Evolutionary conservation across 352 stramenopile species (phyloP).

Genomic region (Pythium aquatile): DNA sequence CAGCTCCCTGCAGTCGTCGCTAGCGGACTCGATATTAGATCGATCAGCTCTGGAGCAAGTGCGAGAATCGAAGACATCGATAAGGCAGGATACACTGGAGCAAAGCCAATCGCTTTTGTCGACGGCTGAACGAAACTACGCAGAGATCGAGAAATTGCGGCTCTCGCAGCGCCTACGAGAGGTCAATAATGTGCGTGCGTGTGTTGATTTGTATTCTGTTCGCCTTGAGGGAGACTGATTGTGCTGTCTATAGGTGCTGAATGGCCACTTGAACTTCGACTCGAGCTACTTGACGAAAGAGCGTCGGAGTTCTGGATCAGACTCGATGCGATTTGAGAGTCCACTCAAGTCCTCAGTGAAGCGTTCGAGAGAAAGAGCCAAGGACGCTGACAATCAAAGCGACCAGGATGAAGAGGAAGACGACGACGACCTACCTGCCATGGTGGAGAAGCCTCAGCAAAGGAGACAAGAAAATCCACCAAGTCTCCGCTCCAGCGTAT

Average conservation of each 20-base stretch:
- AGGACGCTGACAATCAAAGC: constrained; percentile 17
- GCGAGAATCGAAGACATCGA: not conserved
- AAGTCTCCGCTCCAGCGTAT: not conserved
- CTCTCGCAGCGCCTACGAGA: constrained; percentile 66
- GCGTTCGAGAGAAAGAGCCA: not conserved
- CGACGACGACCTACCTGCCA: constrained; percentile 43
- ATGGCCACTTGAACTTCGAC: constrained; percentile 50
- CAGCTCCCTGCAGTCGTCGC: constrained; percentile 29
- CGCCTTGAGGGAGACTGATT: no score
- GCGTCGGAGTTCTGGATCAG: not conserved
- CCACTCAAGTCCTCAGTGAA: constrained; percentile 1
- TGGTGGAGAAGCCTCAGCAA: constrained; percentile 48
- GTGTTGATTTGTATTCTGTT: no score
- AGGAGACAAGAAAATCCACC: not conserved
- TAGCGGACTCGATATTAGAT: constrained; percentile 38
- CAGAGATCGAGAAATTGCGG: constrained; percentile 59
- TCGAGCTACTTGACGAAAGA: constrained; percentile 46
- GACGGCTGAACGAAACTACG: constrained; percentile 47
- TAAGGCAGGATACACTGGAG: not conserved
- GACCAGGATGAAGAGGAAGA: constrained; percentile 45
- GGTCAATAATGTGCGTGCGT: constrained; percentile 56
- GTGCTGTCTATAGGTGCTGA: constrained; percentile 39
- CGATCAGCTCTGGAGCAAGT: constrained; percentile 5
- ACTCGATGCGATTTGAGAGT: constrained; percentile 10
- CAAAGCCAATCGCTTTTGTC: constrained; percentile 26